These are phyloP conservation scores for Lobosporangium transversale DNA, from an alignment of 192 early-diverging fungal genomes.

Conservation along the genomic window DNA sequence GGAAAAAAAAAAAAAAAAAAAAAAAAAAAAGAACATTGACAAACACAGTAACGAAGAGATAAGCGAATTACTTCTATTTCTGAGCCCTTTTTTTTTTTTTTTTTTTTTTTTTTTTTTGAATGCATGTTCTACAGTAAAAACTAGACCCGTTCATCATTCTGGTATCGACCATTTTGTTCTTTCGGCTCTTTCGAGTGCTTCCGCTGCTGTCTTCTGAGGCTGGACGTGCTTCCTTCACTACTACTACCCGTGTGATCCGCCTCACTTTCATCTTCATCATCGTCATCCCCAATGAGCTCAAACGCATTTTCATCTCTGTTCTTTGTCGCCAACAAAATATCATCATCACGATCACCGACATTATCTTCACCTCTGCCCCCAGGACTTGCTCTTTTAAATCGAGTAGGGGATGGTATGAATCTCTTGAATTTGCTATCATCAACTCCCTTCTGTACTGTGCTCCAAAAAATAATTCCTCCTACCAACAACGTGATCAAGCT, in stretches of 20 bases:
- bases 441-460: constrained; percentile 12
- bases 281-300: constrained; percentile 22
- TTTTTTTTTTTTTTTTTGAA: background rate
- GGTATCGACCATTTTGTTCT: constrained; percentile 1
- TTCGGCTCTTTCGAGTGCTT: background rate
- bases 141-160: constrained; percentile 8
- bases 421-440: too few species aligned
- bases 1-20: too few species aligned
- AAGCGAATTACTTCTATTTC: constrained; percentile 1
- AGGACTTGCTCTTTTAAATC: too few species aligned
- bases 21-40: background rate
- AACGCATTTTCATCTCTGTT: constrained; percentile 22
- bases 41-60: background rate
- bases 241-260: constrained; percentile 5
- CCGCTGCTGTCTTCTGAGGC: background rate
- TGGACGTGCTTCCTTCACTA: background rate
- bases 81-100: constrained; percentile 11
- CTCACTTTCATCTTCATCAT: background rate
- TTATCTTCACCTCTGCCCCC: constrained; percentile 20
- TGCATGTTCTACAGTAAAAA: too few species aligned
- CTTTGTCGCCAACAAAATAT: constrained; percentile 29
- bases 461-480: constrained; percentile 38
- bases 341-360: constrained; percentile 7
- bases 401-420: too few species aligned
- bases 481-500: constrained; percentile 17